Evolutionary conservation across 805 yeast genomes (phyloP).

Genomic region (Cyberlindnera subsufficiens): DNA sequence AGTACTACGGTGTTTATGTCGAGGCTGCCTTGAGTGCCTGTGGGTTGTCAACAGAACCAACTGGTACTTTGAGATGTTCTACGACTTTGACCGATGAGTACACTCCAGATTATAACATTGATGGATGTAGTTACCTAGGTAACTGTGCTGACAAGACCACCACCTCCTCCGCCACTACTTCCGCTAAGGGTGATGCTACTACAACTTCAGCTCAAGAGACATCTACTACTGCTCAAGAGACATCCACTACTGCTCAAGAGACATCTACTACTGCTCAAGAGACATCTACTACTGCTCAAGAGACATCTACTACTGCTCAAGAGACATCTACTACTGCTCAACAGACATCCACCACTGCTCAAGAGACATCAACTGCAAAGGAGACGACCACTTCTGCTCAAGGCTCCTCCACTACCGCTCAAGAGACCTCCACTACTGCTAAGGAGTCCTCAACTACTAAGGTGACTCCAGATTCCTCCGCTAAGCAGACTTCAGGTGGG

Average conservation of each 20-base stretch:
- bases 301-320: slow-evolving; percentile 8
- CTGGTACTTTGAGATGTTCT: slow-evolving; percentile 26
- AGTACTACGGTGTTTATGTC: slow-evolving; percentile 25
- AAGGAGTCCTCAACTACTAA: neutral
- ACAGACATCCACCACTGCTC: slow-evolving; percentile 8
- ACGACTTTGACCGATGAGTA: slow-evolving; percentile 15
- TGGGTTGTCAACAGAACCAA: slow-evolving; percentile 23
- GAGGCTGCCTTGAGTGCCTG: slow-evolving; percentile 23
- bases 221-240: slow-evolving; percentile 3
- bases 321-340: slow-evolving; percentile 8
- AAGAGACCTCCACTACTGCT: slow-evolving; percentile 2
- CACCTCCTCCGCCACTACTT: slow-evolving; percentile 4
- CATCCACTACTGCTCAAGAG: slow-evolving; percentile 7
- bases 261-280: slow-evolving; percentile 4
- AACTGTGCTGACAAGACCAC: slow-evolving; percentile 27
- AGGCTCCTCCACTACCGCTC: slow-evolving; percentile 2
- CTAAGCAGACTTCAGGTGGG: neutral
- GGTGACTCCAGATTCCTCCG: neutral
- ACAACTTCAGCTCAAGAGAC: slow-evolving; percentile 11
- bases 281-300: slow-evolving; percentile 6
- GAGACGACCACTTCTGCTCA: slow-evolving; percentile 8
- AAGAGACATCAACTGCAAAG: no score
- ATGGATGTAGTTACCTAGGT: slow-evolving; percentile 31
- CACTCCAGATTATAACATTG: slow-evolving; percentile 2
- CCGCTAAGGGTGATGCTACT: slow-evolving; percentile 4